Conservation (phyloP, 495 filamentous ascomycete genomes). For the Bacidia rubella region DNA sequence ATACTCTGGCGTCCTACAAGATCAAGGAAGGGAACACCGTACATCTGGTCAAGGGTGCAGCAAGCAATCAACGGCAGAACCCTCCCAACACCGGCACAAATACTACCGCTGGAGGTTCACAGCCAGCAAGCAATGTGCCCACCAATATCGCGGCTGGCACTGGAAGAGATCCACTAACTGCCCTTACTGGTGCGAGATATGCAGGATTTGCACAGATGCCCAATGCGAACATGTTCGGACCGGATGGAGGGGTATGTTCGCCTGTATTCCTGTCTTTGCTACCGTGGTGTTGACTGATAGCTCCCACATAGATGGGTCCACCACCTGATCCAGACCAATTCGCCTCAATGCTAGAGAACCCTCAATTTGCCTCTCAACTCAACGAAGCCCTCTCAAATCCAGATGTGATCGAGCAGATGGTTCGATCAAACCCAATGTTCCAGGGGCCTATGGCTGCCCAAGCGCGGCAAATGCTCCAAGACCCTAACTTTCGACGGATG, state of each 20-base stretch:
- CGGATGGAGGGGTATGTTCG: slow-evolving; percentile 83
- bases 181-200: slow-evolving; percentile 85
- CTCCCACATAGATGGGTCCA: slow-evolving; percentile 64
- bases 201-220: slow-evolving; percentile 86
- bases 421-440: slow-evolving; percentile 75
- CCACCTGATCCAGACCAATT: slow-evolving; percentile 69
- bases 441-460: slow-evolving; percentile 61
- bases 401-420: slow-evolving; percentile 81
- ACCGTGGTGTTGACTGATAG: neutral
- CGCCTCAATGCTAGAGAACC: slow-evolving; percentile 74
- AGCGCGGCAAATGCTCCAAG: slow-evolving; percentile 69
- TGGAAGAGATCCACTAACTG: slow-evolving; percentile 79
- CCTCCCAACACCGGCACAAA: slow-evolving; percentile 36
- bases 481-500: slow-evolving; percentile 79
- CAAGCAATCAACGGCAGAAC: slow-evolving; percentile 67
- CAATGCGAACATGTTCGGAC: slow-evolving; percentile 79
- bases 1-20: slow-evolving; percentile 75
- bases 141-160: slow-evolving; percentile 86
- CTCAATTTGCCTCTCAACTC: slow-evolving; percentile 65
- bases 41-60: slow-evolving; percentile 89
- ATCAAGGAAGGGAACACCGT: slow-evolving; percentile 93
- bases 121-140: slow-evolving; percentile 48
- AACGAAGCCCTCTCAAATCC: slow-evolving; percentile 94
- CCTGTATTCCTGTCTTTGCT: neutral
- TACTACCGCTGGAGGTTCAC: slow-evolving; percentile 35